These are phyloP conservation scores for Beauveria bassiana DNA, from an alignment of 2,329 filamentous ascomycete species.

Conservation along the genomic window DNA sequence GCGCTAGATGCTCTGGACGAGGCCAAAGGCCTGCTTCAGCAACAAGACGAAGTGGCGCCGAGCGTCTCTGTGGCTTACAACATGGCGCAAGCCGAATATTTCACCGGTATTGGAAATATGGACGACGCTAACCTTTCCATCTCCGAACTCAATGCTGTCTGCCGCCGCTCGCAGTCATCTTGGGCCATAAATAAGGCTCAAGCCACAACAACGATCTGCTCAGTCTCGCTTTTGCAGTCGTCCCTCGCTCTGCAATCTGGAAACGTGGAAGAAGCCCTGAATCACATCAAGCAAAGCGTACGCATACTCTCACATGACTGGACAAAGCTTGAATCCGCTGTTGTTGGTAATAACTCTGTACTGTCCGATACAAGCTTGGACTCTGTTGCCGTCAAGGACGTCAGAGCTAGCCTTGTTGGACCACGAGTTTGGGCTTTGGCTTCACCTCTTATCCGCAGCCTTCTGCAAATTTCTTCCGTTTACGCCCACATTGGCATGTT, in stretches of 20 bases:
- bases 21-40: slow-evolving; percentile 41
- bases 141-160: slow-evolving; percentile 27
- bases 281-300: slow-evolving; percentile 49
- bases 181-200: slow-evolving; percentile 29
- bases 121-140: slow-evolving; percentile 45
- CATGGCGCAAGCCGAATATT: slow-evolving; percentile 67
- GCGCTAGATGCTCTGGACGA: slow-evolving; percentile 48
- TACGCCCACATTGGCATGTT: slow-evolving; percentile 82
- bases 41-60: slow-evolving; percentile 28
- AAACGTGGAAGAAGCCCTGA: slow-evolving; percentile 49
- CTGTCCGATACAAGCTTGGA: slow-evolving; percentile 22
- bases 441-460: slow-evolving; percentile 60
- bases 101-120: slow-evolving; percentile 57
- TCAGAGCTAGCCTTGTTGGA: slow-evolving; percentile 19
- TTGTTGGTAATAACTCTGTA: slow-evolving; percentile 20
- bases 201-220: slow-evolving; percentile 23
- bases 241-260: slow-evolving; percentile 57
- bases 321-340: slow-evolving; percentile 37
- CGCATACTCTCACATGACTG: slow-evolving; percentile 49
- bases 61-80: slow-evolving; percentile 41
- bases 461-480: slow-evolving; percentile 66
- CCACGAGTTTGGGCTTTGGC: slow-evolving; percentile 76
- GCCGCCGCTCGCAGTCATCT: slow-evolving; percentile 20
- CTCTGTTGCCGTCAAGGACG: slow-evolving; percentile 19
- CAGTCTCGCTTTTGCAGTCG: slow-evolving; percentile 50